phyloP scores from a whole-genome alignment of 2,329 filamentous ascomycete genomes.

The Stagonosporopsis cucurbitacearum region DNA sequence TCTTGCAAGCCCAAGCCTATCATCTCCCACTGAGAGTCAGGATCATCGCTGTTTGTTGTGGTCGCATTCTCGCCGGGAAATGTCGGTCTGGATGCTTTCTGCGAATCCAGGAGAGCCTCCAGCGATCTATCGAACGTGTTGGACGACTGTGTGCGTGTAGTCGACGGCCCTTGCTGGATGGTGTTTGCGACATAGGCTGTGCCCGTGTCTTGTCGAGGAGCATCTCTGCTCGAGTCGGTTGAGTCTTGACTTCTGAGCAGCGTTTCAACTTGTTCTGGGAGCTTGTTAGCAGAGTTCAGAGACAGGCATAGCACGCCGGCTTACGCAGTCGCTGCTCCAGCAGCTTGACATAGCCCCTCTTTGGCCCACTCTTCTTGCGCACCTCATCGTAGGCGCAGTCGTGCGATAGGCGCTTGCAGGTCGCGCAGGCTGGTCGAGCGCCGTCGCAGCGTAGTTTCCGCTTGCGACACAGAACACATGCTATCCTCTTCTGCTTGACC shows the following conservation, averaged over 20 bases:
- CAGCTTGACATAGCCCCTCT: constrained; percentile 92
- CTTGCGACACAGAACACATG: constrained; percentile 92
- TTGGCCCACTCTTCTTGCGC: constrained; percentile 91
- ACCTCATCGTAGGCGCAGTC: constrained; percentile 91
- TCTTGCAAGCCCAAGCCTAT: constrained; percentile 83
- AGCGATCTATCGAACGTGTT: constrained; percentile 12
- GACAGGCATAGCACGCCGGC: constrained; percentile 43
- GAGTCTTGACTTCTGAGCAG: constrained; percentile 81
- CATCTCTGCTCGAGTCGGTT: constrained; percentile 37
- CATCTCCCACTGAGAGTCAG: constrained; percentile 79
- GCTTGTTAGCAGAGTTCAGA: constrained; percentile 14
- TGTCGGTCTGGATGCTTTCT: constrained; percentile 27
- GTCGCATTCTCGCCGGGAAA: constrained; percentile 25
- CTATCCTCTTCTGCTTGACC: constrained; percentile 76
- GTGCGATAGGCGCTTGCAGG: constrained; percentile 85
- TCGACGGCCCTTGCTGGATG: constrained; percentile 32
- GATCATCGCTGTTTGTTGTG: constrained; percentile 27
- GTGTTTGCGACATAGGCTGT: constrained; percentile 44
- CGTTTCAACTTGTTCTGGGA: constrained; percentile 87
- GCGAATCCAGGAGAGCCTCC: constrained; percentile 18
- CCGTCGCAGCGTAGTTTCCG: constrained; percentile 93
- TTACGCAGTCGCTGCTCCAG: constrained; percentile 90
- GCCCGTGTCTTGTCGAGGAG: constrained; percentile 31
- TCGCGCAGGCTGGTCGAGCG: constrained; percentile 81
- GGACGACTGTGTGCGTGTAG: constrained; percentile 25